Evolutionary conservation across 2,329 filamentous ascomycete genomes (phyloP).

Genomic region (Monosporascus cannonballus): DNA sequence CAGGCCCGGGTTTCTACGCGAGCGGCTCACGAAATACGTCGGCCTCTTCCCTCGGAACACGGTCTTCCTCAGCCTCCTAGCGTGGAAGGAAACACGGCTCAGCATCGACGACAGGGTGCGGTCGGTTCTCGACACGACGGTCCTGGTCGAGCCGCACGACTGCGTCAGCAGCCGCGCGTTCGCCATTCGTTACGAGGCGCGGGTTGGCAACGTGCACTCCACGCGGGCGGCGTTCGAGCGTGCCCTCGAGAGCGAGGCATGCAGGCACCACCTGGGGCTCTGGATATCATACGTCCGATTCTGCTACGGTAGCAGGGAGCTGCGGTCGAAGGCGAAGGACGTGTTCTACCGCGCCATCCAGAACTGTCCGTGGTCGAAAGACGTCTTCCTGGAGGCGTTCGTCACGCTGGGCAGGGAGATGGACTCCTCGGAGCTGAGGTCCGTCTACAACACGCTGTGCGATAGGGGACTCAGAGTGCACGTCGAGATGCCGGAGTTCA

Average conservation of each 20-base stretch:
- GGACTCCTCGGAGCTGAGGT: slow-evolving; percentile 41
- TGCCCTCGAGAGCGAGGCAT: slow-evolving; percentile 36
- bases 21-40: slow-evolving; percentile 56
- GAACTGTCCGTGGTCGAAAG: slow-evolving; percentile 35
- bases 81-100: slow-evolving; percentile 67
- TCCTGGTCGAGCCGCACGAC: slow-evolving; percentile 35
- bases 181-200: slow-evolving; percentile 45
- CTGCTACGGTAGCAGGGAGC: slow-evolving; percentile 25
- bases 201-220: slow-evolving; percentile 42
- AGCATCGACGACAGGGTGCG: slow-evolving; percentile 72
- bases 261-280: slow-evolving; percentile 34
- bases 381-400: slow-evolving; percentile 49
- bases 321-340: slow-evolving; percentile 19
- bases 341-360: slow-evolving; percentile 30
- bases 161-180: slow-evolving; percentile 40
- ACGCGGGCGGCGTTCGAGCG: slow-evolving; percentile 45
- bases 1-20: slow-evolving; percentile 59
- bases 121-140: slow-evolving; percentile 51
- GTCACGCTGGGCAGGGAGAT: slow-evolving; percentile 35
- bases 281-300: slow-evolving; percentile 48
- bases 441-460: slow-evolving; percentile 41
- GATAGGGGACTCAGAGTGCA: slow-evolving; percentile 45
- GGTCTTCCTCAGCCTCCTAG: slow-evolving; percentile 64
- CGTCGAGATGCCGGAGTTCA: slow-evolving; percentile 45
- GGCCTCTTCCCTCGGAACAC: slow-evolving; percentile 67